Conservation (phyloP, 371 early-diverging fungal genomes). For the Chytridiales sp. region DNA sequence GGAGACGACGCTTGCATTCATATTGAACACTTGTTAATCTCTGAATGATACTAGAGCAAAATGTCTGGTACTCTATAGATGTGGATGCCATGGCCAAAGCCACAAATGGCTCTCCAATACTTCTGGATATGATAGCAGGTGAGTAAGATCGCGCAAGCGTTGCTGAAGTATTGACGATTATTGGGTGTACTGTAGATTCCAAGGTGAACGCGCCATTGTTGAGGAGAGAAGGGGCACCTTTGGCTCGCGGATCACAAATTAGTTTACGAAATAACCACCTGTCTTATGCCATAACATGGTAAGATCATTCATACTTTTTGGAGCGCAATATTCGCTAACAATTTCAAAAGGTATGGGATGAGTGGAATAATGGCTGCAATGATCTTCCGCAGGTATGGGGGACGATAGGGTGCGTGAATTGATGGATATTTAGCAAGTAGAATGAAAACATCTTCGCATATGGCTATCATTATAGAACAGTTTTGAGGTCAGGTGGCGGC, state of each 20-base stretch:
- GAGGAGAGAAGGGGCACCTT: slow-evolving; percentile 62
- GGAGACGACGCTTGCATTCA: slow-evolving; percentile 13
- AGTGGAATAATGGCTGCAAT: slow-evolving; percentile 6
- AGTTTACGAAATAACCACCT: slow-evolving; percentile 83
- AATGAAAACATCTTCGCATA: too few species aligned
- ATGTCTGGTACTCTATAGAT: slow-evolving; percentile 85
- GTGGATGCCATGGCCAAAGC: slow-evolving; percentile 70
- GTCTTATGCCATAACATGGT: slow-evolving; percentile 89
- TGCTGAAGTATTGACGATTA: slow-evolving; percentile 20
- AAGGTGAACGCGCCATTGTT: slow-evolving; percentile 15
- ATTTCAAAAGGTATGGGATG: too few species aligned
- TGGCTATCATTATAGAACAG: too few species aligned
- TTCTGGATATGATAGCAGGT: slow-evolving; percentile 73
- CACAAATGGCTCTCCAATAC: slow-evolving; percentile 63
- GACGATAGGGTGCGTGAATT: too few species aligned
- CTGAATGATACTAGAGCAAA: slow-evolving; percentile 40
- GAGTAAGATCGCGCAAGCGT: slow-evolving; percentile 43
- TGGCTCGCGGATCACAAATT: slow-evolving; percentile 67
- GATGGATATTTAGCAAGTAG: too few species aligned
- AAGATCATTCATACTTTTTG: slow-evolving; percentile 24
- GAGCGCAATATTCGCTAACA: too few species aligned
- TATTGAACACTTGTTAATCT: not conserved
- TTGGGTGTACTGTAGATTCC: slow-evolving; percentile 13
- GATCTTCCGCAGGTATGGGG: too few species aligned
- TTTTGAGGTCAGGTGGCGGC: too few species aligned